A percentile compares a stretch with the other conserved stretches of the same genome.
phyloP scores from a whole-genome alignment of 805 yeast species.

The Dipodascus geniculatus region DNA sequence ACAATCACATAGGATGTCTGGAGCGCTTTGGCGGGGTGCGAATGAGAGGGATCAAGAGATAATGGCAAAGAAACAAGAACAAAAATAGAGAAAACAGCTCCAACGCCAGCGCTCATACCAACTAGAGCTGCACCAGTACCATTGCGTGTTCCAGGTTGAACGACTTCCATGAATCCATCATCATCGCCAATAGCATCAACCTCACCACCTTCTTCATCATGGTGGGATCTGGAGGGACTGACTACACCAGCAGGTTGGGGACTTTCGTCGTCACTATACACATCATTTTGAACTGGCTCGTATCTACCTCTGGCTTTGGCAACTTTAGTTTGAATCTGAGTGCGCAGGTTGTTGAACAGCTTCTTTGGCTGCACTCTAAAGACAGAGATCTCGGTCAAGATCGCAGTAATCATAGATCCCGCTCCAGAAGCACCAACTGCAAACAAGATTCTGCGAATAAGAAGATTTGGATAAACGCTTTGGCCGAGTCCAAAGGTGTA shows the following conservation, averaged over 20 bases:
- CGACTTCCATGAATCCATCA: constrained; percentile 12
- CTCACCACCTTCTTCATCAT: constrained; percentile 11
- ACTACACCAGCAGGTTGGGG: constrained; percentile 25
- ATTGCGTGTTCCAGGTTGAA: constrained; percentile 22
- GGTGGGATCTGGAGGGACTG: constrained; percentile 4
- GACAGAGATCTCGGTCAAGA: constrained; percentile 42
- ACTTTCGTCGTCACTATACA: background rate
- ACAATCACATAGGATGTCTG: constrained; percentile 38
- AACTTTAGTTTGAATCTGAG: background rate
- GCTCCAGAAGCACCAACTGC: constrained; percentile 47
- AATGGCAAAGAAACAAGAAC: constrained; percentile 47
- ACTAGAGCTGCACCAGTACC: constrained; percentile 51
- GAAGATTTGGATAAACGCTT: constrained; percentile 37
- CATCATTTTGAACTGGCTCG: background rate
- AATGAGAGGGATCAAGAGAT: constrained; percentile 29
- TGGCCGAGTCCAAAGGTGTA: constrained; percentile 34
- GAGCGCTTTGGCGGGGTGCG: constrained; percentile 34
- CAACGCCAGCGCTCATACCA: constrained; percentile 52
- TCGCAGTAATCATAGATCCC: constrained; percentile 49
- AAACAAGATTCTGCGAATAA: constrained; percentile 42
- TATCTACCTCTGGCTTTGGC: background rate
- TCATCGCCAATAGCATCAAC: constrained; percentile 5
- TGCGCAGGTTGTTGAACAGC: background rate
- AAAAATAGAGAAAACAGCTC: constrained; percentile 53
- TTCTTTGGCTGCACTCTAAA: constrained; percentile 17